A percentile compares a stretch with the other conserved stretches of the same genome.
phyloP scores from a whole-genome alignment of 345 rosid genomes.

The Euphorbia tirucalli region DNA sequence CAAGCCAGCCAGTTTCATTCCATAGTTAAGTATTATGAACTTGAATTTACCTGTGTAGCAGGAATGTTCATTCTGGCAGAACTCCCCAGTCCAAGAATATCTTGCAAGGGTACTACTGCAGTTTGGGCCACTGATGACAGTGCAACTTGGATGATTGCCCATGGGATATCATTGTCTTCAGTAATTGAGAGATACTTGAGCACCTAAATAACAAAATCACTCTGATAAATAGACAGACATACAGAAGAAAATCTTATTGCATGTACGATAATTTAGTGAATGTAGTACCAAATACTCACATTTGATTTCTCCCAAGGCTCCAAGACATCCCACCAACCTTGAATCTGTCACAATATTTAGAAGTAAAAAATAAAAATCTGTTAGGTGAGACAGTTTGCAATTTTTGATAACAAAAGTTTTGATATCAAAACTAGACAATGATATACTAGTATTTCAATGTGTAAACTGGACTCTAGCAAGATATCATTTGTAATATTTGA shows the following conservation, averaged over 20 bases:
- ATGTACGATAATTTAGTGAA: not conserved
- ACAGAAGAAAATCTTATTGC: not conserved
- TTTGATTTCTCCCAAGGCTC: constrained; percentile 58
- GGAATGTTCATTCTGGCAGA: constrained; percentile 92
- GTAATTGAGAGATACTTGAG: constrained; percentile 55
- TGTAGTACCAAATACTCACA: constrained; percentile 38
- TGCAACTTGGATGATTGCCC: constrained; percentile 63
- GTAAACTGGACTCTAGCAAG: too few species aligned
- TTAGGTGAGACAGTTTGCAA: constrained; percentile 8
- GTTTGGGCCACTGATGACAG: constrained; percentile 74
- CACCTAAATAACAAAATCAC: constrained; percentile 40
- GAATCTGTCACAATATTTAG: constrained; percentile 38
- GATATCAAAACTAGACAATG: too few species aligned
- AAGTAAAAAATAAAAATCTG: not conserved
- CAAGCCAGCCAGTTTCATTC: not conserved
- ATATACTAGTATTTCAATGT: too few species aligned
- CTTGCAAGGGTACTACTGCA: constrained; percentile 83
- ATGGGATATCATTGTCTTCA: constrained; percentile 53
- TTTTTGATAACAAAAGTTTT: not conserved
- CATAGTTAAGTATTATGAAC: not conserved
- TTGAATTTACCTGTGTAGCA: constrained; percentile 62
- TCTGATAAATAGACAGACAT: constrained; percentile 3
- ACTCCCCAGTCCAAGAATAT: constrained; percentile 73
- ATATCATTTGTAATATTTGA: too few species aligned
- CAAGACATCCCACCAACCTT: constrained; percentile 83